Percentiles rank a stretch among this genome's conserved stretches.
Evolutionary conservation across 73 alveolate species (phyloP).

Genomic region (Halteria grandinella): DNA sequence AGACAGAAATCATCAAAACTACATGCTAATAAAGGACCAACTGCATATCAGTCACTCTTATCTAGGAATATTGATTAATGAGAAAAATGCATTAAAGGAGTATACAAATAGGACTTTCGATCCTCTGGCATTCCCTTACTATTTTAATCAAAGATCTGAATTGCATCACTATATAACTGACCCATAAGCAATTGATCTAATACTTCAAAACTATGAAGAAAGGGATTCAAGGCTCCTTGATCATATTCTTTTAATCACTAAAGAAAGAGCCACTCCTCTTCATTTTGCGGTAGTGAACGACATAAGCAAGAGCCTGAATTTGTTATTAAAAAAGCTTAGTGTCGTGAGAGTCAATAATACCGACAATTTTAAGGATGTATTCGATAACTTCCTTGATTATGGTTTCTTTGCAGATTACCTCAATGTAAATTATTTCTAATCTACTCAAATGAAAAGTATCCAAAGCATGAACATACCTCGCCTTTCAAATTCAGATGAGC

Average conservation of each 20-base stretch:
- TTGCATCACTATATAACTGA: slow-evolving; percentile 1
- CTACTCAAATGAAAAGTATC: slow-evolving; percentile 3
- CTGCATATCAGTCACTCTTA: slow-evolving; percentile 5
- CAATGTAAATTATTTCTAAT: slow-evolving; percentile 1
- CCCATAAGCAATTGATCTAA: neutral
- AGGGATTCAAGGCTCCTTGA: neutral
- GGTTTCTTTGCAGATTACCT: neutral
- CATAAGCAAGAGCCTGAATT: slow-evolving; percentile 1
- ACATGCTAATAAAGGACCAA: neutral
- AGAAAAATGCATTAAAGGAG: neutral
- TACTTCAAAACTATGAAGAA: slow-evolving; percentile 4
- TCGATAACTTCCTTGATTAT: neutral
- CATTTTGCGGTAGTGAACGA: slow-evolving; percentile 23
- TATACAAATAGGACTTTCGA: neutral
- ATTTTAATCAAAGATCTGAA: neutral
- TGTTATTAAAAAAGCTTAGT: neutral
- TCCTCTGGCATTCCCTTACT: neutral
- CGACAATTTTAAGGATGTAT: slow-evolving; percentile 2
- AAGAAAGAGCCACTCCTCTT: slow-evolving; percentile 13
- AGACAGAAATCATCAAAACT: neutral
- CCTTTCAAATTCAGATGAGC: neutral
- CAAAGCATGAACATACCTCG: neutral
- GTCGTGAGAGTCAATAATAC: neutral
- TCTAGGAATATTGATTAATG: neutral
- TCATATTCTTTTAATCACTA: neutral